Conservation (phyloP, 2,329 filamentous ascomycete species). For the Drechslerella coelobrocha region DNA sequence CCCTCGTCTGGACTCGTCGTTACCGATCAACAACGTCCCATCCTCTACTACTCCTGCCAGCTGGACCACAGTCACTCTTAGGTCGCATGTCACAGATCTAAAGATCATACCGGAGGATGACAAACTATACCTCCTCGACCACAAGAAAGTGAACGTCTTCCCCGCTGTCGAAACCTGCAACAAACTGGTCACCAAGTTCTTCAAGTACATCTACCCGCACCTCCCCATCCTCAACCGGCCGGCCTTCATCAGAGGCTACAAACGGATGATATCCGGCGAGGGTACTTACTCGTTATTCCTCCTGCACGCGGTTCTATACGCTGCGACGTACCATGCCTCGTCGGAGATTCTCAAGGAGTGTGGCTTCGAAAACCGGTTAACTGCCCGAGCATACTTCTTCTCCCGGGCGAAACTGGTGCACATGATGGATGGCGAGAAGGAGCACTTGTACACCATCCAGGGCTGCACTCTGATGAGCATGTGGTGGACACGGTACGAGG, state of each 20-base stretch:
- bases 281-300: constrained; percentile 41
- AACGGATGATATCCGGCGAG: constrained; percentile 42
- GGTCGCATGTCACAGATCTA: constrained; percentile 35
- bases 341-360: constrained; percentile 41
- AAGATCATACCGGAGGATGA: constrained; percentile 45
- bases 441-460: constrained; percentile 45
- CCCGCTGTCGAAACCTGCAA: constrained; percentile 38
- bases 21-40: constrained; percentile 40
- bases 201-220: constrained; percentile 47
- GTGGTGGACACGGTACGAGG: constrained; percentile 49
- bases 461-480: constrained; percentile 47
- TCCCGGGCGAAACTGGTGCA: constrained; percentile 43
- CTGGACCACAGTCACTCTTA: constrained; percentile 36
- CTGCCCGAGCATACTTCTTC: constrained; percentile 48
- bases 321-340: constrained; percentile 28
- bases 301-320: constrained; percentile 37
- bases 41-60: constrained; percentile 26
- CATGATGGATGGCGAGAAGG: constrained; percentile 49
- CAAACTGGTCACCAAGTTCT: constrained; percentile 42
- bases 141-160: constrained; percentile 48
- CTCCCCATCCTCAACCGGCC: constrained; percentile 41
- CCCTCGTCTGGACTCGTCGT: constrained; percentile 38
- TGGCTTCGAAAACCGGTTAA: constrained; percentile 44
- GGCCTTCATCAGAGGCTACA: constrained; percentile 45
- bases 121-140: constrained; percentile 33